phyloP scores from a whole-genome alignment of 177 flowering plant genomes.

The Vitis hybrid region DNA sequence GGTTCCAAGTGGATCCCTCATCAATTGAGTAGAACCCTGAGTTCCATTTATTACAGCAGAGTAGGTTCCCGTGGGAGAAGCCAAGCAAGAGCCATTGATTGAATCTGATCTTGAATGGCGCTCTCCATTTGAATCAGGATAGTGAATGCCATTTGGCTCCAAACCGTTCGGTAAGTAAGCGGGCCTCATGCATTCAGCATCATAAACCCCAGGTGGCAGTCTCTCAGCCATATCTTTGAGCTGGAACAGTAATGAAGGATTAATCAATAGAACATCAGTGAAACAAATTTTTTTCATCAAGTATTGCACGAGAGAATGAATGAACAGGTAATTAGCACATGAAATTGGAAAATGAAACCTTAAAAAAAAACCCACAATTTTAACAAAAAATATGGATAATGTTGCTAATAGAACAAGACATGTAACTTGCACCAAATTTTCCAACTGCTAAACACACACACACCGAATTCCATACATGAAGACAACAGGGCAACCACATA shows the following conservation, averaged over 20 bases:
- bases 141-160: conserved; percentile 53
- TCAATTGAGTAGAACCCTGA: conserved; percentile 20
- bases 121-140: conserved; percentile 52
- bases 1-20: conserved; percentile 27
- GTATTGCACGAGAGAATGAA: not conserved
- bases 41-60: conserved; percentile 29
- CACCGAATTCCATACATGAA: no score
- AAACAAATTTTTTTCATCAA: not conserved
- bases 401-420: not conserved
- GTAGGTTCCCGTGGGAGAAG: conserved; percentile 29
- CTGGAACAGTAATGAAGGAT: conserved; percentile 35
- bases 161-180: conserved; percentile 59
- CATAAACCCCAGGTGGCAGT: conserved; percentile 80
- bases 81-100: conserved; percentile 27
- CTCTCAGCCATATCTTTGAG: conserved; percentile 93
- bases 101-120: conserved; percentile 47
- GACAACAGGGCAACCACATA: not conserved
- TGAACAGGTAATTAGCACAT: not conserved
- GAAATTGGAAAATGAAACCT: not conserved
- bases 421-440: not conserved
- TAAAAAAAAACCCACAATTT: not conserved
- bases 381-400: not conserved
- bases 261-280: conserved; percentile 10
- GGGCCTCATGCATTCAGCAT: conserved; percentile 48
- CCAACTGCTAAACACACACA: not conserved